A percentile compares a stretch with the other conserved stretches of the same genome.
phyloP scores from a whole-genome alignment of 2,329 filamentous ascomycete genomes.

The Neocucurbitaria cava region DNA sequence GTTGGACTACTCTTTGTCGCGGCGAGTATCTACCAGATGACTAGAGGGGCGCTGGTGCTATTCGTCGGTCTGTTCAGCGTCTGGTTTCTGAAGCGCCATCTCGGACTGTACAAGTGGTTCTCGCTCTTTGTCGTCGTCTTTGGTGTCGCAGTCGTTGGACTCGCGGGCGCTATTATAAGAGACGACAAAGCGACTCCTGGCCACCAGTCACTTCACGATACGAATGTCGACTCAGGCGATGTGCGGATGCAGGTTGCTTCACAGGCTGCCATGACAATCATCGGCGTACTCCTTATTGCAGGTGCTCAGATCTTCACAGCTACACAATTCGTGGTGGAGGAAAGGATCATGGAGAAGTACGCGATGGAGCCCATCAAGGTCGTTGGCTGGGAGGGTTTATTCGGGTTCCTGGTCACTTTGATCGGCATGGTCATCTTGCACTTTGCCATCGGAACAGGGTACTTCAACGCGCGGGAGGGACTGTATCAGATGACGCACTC shows the following conservation, averaged over 20 bases:
- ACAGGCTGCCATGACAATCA: constrained; percentile 71
- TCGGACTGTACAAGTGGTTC: constrained; percentile 91
- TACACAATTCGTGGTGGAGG: constrained; percentile 93
- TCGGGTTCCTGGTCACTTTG: constrained; percentile 83
- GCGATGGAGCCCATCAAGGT: constrained; percentile 85
- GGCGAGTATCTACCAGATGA: constrained; percentile 99
- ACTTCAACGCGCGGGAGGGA: constrained; percentile 89
- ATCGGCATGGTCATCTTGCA: constrained; percentile 83
- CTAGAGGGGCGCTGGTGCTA: constrained; percentile 87
- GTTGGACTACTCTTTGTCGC: constrained; percentile 91
- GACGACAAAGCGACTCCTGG: constrained; percentile 62
- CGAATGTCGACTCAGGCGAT: constrained; percentile 35
- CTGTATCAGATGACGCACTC: constrained; percentile 80
- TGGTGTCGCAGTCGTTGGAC: constrained; percentile 87
- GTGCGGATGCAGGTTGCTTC: constrained; percentile 51
- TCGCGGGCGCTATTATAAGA: constrained; percentile 83
- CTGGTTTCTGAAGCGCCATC: constrained; percentile 79
- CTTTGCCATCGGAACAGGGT: constrained; percentile 77
- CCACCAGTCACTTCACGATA: constrained; percentile 28
- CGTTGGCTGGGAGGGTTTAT: constrained; percentile 95
- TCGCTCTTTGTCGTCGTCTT: constrained; percentile 84
- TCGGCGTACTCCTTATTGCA: constrained; percentile 90
- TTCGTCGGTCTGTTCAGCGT: constrained; percentile 98
- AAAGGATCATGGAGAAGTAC: constrained; percentile 85
- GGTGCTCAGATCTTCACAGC: constrained; percentile 96